Conservation (phyloP, 2,329 filamentous ascomycete species). For the Lachnellula cervina region DNA sequence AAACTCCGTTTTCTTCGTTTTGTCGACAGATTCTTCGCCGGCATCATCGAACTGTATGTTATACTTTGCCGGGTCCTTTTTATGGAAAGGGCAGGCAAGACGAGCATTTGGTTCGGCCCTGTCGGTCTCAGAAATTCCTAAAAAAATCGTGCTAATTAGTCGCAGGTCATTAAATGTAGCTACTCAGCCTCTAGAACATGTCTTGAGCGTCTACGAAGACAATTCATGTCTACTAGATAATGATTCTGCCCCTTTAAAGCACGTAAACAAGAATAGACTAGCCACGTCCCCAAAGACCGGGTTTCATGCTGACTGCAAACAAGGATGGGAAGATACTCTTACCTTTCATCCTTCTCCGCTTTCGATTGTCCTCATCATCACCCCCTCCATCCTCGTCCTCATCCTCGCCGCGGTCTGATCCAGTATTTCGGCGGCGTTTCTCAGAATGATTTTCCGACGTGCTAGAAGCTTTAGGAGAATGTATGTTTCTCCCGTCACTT, state of each 20-base stretch:
- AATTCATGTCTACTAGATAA: no score
- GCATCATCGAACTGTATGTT: conserved; percentile 2
- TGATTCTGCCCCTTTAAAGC: no score
- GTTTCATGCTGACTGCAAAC: no score
- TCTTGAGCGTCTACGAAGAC: no score
- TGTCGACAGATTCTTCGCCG: not conserved
- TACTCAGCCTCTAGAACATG: no score
- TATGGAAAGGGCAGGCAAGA: conserved; percentile 12
- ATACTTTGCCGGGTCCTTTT: conserved; percentile 5
- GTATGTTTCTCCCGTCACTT: not conserved
- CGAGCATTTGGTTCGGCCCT: not conserved
- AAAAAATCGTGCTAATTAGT: not conserved
- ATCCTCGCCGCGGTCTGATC: conserved; percentile 1
- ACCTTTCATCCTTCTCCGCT: not conserved
- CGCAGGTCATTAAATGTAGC: not conserved
- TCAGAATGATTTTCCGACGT: not conserved
- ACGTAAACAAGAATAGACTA: no score
- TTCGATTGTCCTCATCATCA: conserved; percentile 6
- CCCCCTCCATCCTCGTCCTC: conserved; percentile 5
- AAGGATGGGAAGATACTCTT: not conserved
- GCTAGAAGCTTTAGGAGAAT: not conserved
- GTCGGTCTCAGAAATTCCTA: not conserved
- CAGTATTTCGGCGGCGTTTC: not conserved
- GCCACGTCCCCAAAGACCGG: no score
- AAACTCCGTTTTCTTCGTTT: not conserved